These are phyloP conservation scores for Galeopsis tetrahit DNA, from an alignment of 257 asterid genomes.

Conservation along the genomic window DNA sequence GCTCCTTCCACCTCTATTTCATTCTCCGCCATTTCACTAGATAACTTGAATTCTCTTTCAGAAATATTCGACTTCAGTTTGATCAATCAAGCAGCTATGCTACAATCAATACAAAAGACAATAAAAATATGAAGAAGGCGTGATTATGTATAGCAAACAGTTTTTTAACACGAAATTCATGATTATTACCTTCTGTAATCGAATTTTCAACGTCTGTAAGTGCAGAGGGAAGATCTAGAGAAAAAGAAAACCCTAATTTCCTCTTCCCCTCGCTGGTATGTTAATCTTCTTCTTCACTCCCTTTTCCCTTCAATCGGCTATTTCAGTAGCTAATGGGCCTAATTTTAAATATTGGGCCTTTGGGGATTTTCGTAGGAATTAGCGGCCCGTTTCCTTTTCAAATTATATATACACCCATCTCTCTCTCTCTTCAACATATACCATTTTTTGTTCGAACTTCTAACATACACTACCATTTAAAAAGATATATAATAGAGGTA, in stretches of 20 bases:
- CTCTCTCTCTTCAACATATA: no score
- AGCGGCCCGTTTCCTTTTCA: background rate
- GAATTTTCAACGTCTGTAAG: background rate
- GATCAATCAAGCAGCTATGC: background rate
- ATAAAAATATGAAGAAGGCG: background rate
- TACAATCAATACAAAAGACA: slow-evolving; percentile 8
- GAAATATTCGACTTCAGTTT: background rate
- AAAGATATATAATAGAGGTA: no score
- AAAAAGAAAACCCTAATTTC: slow-evolving; percentile 31
- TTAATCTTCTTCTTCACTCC: background rate
- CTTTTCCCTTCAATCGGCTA: background rate
- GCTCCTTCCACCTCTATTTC: slow-evolving; percentile 39
- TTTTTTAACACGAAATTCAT: background rate
- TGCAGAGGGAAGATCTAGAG: background rate
- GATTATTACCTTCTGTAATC: slow-evolving; percentile 14
- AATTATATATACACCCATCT: no score
- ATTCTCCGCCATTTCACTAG: slow-evolving; percentile 53
- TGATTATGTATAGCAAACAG: no score
- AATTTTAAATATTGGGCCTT: background rate
- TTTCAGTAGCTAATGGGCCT: background rate
- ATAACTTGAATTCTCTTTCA: background rate
- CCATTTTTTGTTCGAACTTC: no score
- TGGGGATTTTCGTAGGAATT: background rate
- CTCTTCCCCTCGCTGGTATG: background rate
- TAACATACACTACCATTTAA: no score